Evolutionary conservation across 164 flowering plant species (phyloP).

Genomic region (Vitis rupestris): DNA sequence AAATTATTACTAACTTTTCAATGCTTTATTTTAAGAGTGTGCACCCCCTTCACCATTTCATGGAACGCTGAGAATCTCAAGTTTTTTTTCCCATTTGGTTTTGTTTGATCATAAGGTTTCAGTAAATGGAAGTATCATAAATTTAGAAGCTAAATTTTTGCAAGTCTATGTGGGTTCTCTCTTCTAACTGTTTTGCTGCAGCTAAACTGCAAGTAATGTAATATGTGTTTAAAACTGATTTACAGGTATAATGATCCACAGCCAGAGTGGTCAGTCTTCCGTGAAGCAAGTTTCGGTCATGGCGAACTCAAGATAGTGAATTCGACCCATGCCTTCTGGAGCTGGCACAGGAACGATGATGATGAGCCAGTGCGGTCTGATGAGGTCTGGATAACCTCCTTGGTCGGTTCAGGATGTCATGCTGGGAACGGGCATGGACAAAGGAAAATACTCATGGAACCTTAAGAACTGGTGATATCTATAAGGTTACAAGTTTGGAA

Average conservation of each 20-base stretch:
- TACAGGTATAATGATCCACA: conserved; percentile 64
- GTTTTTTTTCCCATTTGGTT: not conserved
- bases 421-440: conserved; percentile 30
- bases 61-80: no score
- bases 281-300: conserved; percentile 98
- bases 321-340: conserved; percentile 81
- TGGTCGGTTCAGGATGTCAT: conserved; percentile 59
- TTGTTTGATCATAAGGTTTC: not conserved
- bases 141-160: not conserved
- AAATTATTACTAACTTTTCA: no score
- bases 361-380: conserved; percentile 84
- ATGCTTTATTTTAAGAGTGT: no score
- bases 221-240: not conserved
- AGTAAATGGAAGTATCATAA: not conserved
- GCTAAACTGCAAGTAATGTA: no score
- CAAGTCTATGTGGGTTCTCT: not conserved
- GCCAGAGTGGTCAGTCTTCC: conserved; percentile 91
- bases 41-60: no score
- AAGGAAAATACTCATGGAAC: conserved; percentile 52
- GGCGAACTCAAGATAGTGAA: conserved; percentile 82
- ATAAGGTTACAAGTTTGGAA: not conserved
- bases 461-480: conserved; percentile 14
- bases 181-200: not conserved
- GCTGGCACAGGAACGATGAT: conserved; percentile 96
- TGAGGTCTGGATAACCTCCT: conserved; percentile 75